Percentiles rank a stretch among this genome's conserved stretches.
phyloP scores from a whole-genome alignment of 768 basidiomycete genomes.

The Boletales sp. region DNA sequence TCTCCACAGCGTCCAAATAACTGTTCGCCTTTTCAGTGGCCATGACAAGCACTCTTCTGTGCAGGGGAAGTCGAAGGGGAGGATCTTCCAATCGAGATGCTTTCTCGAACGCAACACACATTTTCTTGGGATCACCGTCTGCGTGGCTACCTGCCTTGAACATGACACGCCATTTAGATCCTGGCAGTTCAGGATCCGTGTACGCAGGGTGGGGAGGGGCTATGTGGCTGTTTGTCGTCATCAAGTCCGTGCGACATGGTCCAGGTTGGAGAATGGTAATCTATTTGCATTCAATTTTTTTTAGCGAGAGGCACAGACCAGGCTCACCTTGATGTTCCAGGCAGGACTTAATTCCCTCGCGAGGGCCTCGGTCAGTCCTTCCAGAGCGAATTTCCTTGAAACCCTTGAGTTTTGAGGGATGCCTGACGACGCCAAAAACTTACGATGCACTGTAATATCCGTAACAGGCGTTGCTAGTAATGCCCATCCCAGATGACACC shows the following conservation, averaged over 20 bases:
- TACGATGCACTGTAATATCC: slow-evolving; percentile 28
- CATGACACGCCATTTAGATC: slow-evolving; percentile 2
- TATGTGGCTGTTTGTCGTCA: not conserved
- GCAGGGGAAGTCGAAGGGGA: slow-evolving; percentile 20
- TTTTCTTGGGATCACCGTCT: slow-evolving; percentile 21
- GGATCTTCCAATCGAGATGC: slow-evolving; percentile 17
- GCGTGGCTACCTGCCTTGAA: not conserved
- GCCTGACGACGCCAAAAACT: not conserved
- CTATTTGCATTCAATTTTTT: not conserved
- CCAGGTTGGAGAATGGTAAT: slow-evolving; percentile 5
- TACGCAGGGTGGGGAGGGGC: slow-evolving; percentile 15
- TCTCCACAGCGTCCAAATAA: slow-evolving; percentile 13
- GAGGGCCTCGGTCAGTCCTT: slow-evolving; percentile 26
- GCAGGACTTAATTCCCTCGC: not conserved
- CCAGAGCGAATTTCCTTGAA: slow-evolving; percentile 22
- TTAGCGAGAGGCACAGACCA: too few species aligned
- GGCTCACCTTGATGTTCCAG: not conserved
- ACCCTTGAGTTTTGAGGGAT: not conserved
- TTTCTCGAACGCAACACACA: slow-evolving; percentile 17
- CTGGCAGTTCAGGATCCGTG: slow-evolving; percentile 7
- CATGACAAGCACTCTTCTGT: not conserved
- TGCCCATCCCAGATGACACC: slow-evolving; percentile 25
- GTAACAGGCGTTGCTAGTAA: slow-evolving; percentile 5
- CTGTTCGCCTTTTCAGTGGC: slow-evolving; percentile 10
- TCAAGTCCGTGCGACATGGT: slow-evolving; percentile 14